Evolutionary conservation across 1,284 basidiomycete genomes (phyloP).

Genomic region (Apiotrichum sp.): DNA sequence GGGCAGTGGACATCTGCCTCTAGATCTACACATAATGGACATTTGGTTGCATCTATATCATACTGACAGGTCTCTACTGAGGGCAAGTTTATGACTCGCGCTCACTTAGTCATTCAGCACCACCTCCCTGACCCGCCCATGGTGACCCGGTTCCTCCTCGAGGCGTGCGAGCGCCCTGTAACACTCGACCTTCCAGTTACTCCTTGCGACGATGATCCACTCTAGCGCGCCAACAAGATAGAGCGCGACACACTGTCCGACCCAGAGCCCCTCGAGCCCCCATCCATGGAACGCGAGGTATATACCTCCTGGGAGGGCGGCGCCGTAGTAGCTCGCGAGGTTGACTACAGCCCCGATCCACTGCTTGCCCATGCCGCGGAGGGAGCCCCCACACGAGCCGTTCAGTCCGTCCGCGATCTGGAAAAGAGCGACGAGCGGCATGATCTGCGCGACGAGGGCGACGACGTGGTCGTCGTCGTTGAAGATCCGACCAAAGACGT

Average conservation of each 20-base stretch:
- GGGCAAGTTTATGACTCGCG: no score
- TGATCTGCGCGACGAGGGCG: constrained; percentile 1
- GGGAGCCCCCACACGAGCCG: constrained; percentile 2
- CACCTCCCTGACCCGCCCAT: no score
- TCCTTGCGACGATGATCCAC: constrained; percentile 2
- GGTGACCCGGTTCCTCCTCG: background rate
- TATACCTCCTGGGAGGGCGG: constrained; percentile 2
- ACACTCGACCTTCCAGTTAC: constrained; percentile 3
- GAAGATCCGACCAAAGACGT: constrained; percentile 1
- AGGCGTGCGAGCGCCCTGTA: background rate
- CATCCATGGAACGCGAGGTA: constrained; percentile 5
- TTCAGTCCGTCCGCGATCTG: constrained; percentile 7
- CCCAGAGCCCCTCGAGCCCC: constrained; percentile 4
- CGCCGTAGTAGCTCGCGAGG: constrained; percentile 2
- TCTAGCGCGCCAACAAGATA: constrained; percentile 2
- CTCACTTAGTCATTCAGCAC: no score
- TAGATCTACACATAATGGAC: no score
- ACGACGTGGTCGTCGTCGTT: constrained; percentile 3
- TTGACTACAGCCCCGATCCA: constrained; percentile 5
- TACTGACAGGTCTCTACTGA: no score
- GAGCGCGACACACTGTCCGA: constrained; percentile 4
- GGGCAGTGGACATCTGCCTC: no score
- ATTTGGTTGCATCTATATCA: no score
- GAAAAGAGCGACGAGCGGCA: constrained; percentile 5
- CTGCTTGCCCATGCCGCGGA: constrained; percentile 7